Base-by-base conservation (phyloP, 1,139 yeast genomes). In the Hemisphaericaspora lyxosophila region DNA sequence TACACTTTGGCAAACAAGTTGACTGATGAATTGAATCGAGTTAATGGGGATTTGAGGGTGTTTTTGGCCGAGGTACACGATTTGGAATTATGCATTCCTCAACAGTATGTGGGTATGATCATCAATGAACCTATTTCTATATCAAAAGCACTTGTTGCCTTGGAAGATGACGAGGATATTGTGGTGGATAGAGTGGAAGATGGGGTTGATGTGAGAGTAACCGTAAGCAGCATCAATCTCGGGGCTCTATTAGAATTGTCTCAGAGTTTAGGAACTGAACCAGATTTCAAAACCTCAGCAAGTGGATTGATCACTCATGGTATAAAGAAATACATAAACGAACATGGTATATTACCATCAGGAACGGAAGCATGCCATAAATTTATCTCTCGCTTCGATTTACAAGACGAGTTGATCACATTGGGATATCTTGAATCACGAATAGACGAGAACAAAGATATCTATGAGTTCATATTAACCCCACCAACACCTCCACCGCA, bases 171-270 rank as follows among this genome's bases (percentile, higher is more conserved):
- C 8, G 39, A 41, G 11, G 28, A 15, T 7, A 34, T 36, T 22
- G 36, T 32, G 8, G 36, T 35, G 4, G 29, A 34, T 11, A 32
- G 25, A 20, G 36, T 22, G 11, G 63, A 62, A 30, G 57, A 67
- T 5, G 71, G 33, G 13, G 32, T 80, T 42, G 87, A 82, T 50
- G 86, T 43, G 2, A 34, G 27, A 17, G 35, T 39, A 7, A 38
- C 42, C 3, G 23, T 43, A 7, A 43, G 38, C 29, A 29, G 33
- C 4, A 33, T 41, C 35, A 43, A 39, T 29, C 26, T 43, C 9
- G 41, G 40, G 2, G 80, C 50, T 78, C 80, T 54, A 70, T 80
- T 51, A 85, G 79, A 53, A 78, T 66, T 52, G 75, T 80, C 51
- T 58, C 77, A 24, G 15, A 11, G 9, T 4, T 7, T n/a, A 6